A percentile compares a stretch with the other conserved stretches of the same genome.
Evolutionary conservation across 352 stramenopile species (phyloP).

Genomic region (Phytopythium chamaehyphon): DNA sequence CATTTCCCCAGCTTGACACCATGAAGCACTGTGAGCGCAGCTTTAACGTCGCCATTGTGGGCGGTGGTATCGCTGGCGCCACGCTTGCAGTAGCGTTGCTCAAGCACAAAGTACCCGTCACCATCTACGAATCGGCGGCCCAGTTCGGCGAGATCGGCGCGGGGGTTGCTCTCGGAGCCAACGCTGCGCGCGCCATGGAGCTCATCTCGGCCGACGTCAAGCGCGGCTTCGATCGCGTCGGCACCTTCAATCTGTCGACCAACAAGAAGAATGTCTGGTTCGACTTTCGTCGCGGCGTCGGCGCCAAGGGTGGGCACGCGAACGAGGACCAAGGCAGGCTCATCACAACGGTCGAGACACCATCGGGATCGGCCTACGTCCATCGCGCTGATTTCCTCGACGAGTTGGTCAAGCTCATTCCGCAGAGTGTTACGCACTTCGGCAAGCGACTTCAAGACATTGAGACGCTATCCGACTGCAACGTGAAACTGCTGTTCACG

Average conservation of each 20-base stretch:
- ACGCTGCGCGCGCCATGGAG: slow-evolving; percentile 24
- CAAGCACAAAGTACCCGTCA: slow-evolving; percentile 21
- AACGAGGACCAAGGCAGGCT: slow-evolving; percentile 17
- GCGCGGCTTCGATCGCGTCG: slow-evolving; percentile 25
- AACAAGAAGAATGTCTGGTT: slow-evolving; percentile 34
- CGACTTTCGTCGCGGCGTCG: slow-evolving; percentile 29
- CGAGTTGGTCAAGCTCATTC: slow-evolving; percentile 26
- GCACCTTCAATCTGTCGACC: slow-evolving; percentile 27
- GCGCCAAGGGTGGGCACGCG: slow-evolving; percentile 12
- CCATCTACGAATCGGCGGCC: slow-evolving; percentile 27
- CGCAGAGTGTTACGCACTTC: slow-evolving; percentile 20
- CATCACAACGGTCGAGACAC: slow-evolving; percentile 27
- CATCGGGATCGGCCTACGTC: slow-evolving; percentile 24
- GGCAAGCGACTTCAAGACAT: slow-evolving; percentile 25
- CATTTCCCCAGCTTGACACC: too few species aligned
- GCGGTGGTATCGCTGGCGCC: slow-evolving; percentile 21
- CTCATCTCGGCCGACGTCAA: slow-evolving; percentile 22
- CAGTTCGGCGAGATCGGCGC: slow-evolving; percentile 27
- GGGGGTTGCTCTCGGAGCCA: slow-evolving; percentile 19
- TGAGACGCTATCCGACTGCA: slow-evolving; percentile 22
- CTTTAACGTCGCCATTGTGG: slow-evolving; percentile 28
- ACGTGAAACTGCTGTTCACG: slow-evolving; percentile 26
- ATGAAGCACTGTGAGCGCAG: too few species aligned
- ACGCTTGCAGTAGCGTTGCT: slow-evolving; percentile 21
- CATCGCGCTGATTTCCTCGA: slow-evolving; percentile 29